Conservation (phyloP, 1,284 basidiomycete species). For the Pseudozyma tsukubaensis region DNA sequence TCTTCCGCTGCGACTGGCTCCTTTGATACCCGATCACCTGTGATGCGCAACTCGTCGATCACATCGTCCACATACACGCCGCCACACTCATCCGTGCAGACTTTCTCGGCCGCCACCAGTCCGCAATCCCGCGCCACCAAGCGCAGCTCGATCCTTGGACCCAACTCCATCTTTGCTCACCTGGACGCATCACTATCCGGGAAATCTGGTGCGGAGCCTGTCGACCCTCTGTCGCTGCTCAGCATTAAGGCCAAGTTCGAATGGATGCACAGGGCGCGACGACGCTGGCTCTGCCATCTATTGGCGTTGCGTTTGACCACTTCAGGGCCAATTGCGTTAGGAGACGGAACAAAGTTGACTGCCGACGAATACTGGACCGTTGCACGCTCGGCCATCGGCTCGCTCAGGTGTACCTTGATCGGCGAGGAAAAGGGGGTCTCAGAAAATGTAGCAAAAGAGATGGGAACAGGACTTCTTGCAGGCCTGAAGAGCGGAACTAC, state of each 20-base stretch:
- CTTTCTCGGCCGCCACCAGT: slow-evolving; percentile 44
- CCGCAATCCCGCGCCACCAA: slow-evolving; percentile 40
- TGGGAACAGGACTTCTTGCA: slow-evolving; percentile 19
- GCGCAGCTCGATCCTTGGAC: slow-evolving; percentile 39
- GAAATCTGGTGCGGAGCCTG: slow-evolving; percentile 9
- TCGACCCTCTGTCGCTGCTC: slow-evolving; percentile 51
- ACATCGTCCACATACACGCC: slow-evolving; percentile 33
- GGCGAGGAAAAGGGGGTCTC: slow-evolving; percentile 8
- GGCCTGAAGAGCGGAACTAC: background rate
- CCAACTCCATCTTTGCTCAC: slow-evolving; percentile 43
- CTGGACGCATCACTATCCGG: slow-evolving; percentile 7
- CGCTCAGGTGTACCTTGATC: background rate
- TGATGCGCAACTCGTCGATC: slow-evolving; percentile 27
- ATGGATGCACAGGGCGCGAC: slow-evolving; percentile 54
- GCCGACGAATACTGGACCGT: slow-evolving; percentile 32
- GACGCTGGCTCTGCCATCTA: slow-evolving; percentile 53
- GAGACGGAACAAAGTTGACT: slow-evolving; percentile 17
- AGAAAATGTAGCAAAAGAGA: slow-evolving; percentile 21
- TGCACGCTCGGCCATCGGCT: slow-evolving; percentile 16
- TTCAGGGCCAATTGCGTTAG: slow-evolving; percentile 22
- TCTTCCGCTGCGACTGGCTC: slow-evolving; percentile 33
- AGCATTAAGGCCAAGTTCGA: slow-evolving; percentile 60
- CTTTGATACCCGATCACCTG: slow-evolving; percentile 24
- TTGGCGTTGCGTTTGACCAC: slow-evolving; percentile 22
- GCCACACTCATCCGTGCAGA: slow-evolving; percentile 28